Conservation (phyloP, 352 stramenopile genomes). For the Phytophthora aleatoria region DNA sequence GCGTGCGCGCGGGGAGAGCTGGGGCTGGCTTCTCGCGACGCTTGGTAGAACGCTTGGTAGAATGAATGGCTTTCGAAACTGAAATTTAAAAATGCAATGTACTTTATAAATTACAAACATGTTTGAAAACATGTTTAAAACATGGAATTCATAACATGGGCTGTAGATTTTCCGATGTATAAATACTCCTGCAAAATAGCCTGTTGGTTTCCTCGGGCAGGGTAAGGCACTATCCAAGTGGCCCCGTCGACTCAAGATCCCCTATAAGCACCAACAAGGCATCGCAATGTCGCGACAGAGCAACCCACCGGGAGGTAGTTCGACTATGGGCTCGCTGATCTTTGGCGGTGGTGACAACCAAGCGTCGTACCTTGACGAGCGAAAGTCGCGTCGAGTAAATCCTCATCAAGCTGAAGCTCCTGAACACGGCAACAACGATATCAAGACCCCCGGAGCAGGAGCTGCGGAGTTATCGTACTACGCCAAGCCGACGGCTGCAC, state of each 20-base stretch:
- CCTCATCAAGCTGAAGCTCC: constrained; percentile 28
- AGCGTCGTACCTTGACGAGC: constrained; percentile 56
- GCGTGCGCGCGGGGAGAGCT: too few relatives aligned
- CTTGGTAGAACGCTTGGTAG: too few relatives aligned
- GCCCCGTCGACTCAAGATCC: constrained; percentile 9
- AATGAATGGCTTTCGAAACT: too few relatives aligned
- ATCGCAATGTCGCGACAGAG: constrained; percentile 25
- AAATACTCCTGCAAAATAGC: constrained; percentile 29
- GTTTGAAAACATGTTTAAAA: neutral
- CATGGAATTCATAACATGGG: neutral
- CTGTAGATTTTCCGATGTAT: constrained; percentile 10
- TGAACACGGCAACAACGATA: constrained; percentile 32
- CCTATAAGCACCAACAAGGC: neutral
- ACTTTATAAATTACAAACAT: neutral
- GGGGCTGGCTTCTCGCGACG: too few relatives aligned
- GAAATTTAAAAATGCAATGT: neutral
- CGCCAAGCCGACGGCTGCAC: constrained; percentile 33
- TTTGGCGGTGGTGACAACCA: constrained; percentile 39
- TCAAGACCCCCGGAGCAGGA: constrained; percentile 16
- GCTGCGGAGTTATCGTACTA: constrained; percentile 56
- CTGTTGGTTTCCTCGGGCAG: neutral
- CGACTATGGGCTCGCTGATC: constrained; percentile 56
- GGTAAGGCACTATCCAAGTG: constrained; percentile 15
- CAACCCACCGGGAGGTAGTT: constrained; percentile 54
- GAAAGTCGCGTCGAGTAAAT: constrained; percentile 50